Percentiles rank a stretch among this genome's conserved stretches.
These are phyloP conservation scores for Trichoderma guizhouense DNA, from an alignment of 2,329 filamentous ascomycete species.

Conservation along the genomic window DNA sequence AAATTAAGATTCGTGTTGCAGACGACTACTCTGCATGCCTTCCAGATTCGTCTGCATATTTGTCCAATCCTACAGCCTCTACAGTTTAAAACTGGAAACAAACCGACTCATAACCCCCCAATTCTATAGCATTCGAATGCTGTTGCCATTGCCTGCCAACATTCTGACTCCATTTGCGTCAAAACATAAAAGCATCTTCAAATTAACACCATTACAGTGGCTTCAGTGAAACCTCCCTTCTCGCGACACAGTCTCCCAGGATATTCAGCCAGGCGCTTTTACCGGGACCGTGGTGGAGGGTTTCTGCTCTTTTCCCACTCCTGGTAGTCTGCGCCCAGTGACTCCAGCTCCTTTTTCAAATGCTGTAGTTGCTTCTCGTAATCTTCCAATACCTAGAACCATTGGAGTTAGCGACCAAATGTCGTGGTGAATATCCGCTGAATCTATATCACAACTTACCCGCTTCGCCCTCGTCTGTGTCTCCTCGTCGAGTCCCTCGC, in stretches of 20 bases:
- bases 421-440: not conserved
- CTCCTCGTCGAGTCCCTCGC: constrained; percentile 63
- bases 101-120: not conserved
- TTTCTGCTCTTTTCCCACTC: constrained; percentile 53
- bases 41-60: not conserved
- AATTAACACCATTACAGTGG: not conserved
- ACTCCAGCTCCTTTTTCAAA: constrained; percentile 68
- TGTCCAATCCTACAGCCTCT: not conserved
- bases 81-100: not conserved
- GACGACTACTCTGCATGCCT: not conserved
- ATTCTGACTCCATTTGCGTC: not conserved
- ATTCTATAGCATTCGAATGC: not conserved
- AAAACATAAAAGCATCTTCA: not conserved
- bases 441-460: constrained; percentile 43
- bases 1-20: not conserved
- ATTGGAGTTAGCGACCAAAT: constrained; percentile 19
- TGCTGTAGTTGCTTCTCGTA: constrained; percentile 78
- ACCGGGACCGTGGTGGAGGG: constrained; percentile 35
- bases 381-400: constrained; percentile 67
- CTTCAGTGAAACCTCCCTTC: not conserved
- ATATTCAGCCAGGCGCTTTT: not conserved
- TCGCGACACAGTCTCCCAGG: not conserved
- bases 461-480: constrained; percentile 71
- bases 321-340: constrained; percentile 55
- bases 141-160: not conserved